A percentile compares a stretch with the other conserved stretches of the same genome.
These are phyloP conservation scores for Sporothrix sp. DNA, from an alignment of 2,329 filamentous ascomycete genomes.

Conservation along the genomic window DNA sequence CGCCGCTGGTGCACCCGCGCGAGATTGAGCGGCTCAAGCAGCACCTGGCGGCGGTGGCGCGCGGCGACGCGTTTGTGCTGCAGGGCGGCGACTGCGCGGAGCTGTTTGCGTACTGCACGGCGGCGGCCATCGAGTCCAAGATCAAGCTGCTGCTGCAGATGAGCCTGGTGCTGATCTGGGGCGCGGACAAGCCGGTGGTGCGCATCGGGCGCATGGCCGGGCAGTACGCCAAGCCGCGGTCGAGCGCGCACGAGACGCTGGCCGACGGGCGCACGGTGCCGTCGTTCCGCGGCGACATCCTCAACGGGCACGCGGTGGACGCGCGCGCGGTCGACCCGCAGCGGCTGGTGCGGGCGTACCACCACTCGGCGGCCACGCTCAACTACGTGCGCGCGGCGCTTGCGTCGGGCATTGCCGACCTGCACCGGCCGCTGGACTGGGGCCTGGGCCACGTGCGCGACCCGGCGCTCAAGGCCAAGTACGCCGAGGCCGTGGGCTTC, in stretches of 20 bases:
- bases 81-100: conserved; percentile 97
- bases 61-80: conserved; percentile 84
- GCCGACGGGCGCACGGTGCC: conserved; percentile 72
- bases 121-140: conserved; percentile 84
- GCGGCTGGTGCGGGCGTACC: conserved; percentile 83
- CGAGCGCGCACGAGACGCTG: conserved; percentile 67
- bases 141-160: conserved; percentile 95
- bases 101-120: conserved; percentile 91
- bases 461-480: conserved; percentile 72
- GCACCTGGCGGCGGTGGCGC: conserved; percentile 73
- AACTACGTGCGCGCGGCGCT: conserved; percentile 86
- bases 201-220: conserved; percentile 93
- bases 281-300: conserved; percentile 88
- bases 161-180: conserved; percentile 93
- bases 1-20: conserved; percentile 67
- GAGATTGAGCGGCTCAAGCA: conserved; percentile 75
- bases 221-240: conserved; percentile 93
- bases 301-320: conserved; percentile 77
- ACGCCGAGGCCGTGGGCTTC: conserved; percentile 71
- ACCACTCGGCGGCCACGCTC: conserved; percentile 86
- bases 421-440: conserved; percentile 93
- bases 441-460: conserved; percentile 84
- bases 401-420: conserved; percentile 79
- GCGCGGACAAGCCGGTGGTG: conserved; percentile 69
- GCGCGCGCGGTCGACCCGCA: conserved; percentile 72